phyloP scores from a whole-genome alignment of 2,329 filamentous ascomycete species.

The Fusarium sp. region DNA sequence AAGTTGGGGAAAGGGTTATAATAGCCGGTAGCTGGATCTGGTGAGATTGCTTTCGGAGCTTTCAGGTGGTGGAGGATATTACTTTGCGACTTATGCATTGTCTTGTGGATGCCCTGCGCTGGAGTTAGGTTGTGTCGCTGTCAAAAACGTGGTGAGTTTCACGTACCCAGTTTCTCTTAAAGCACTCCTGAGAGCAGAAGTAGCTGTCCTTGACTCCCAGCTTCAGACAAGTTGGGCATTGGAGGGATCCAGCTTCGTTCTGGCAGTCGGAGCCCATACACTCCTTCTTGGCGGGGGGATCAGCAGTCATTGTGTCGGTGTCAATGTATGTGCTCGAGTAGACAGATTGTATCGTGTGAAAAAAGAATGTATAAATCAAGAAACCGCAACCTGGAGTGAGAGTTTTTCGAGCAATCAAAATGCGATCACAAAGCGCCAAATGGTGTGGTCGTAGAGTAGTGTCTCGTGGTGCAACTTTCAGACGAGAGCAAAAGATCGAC shows the following conservation, averaged over 20 bases:
- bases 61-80: slow-evolving; percentile 77
- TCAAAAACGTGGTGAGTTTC: slow-evolving; percentile 1
- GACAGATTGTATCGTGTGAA: neutral
- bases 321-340: neutral
- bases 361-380: neutral
- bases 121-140: slow-evolving; percentile 26
- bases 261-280: slow-evolving; percentile 85
- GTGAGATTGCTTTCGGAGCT: slow-evolving; percentile 84
- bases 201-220: slow-evolving; percentile 86
- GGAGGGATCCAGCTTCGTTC: slow-evolving; percentile 84
- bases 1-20: slow-evolving; percentile 95
- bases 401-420: neutral
- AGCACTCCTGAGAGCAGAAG: slow-evolving; percentile 98
- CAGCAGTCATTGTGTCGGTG: slow-evolving; percentile 54
- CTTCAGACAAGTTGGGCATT: slow-evolving; percentile 96
- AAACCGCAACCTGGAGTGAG: neutral
- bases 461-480: slow-evolving; percentile 36
- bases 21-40: slow-evolving; percentile 85
- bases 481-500: slow-evolving; percentile 32
- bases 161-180: slow-evolving; percentile 97
- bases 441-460: slow-evolving; percentile 3
- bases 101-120: slow-evolving; percentile 79
- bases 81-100: slow-evolving; percentile 73
- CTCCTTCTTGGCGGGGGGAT: slow-evolving; percentile 66
- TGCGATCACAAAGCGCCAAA: slow-evolving; percentile 1